Conservation (phyloP, 306 rosid species). For the Citrullus amarus region DNA sequence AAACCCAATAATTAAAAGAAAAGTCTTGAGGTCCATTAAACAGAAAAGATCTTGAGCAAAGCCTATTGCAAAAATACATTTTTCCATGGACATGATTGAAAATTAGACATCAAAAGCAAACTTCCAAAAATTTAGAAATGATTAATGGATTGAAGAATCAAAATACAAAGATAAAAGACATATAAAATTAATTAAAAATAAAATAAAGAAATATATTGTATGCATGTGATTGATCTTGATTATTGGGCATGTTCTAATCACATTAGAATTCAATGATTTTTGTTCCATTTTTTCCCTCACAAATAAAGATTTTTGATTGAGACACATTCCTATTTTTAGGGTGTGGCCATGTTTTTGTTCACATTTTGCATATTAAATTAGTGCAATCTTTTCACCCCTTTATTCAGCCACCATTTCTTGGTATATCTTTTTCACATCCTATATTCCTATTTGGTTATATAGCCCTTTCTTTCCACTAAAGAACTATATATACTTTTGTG, state of each 20-base stretch:
- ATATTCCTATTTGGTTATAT: neutral
- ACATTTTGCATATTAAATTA: conserved; percentile 22
- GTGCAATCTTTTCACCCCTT: neutral
- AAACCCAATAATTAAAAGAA: too few relatives aligned
- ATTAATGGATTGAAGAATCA: conserved; percentile 57
- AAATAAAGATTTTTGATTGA: conserved; percentile 15
- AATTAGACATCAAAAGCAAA: neutral
- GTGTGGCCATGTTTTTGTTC: conserved; percentile 43
- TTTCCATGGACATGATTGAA: neutral
- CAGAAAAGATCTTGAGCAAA: neutral
- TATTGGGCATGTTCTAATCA: conserved; percentile 34
- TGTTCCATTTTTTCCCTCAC: conserved; percentile 13
- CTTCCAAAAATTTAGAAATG: conserved; percentile 16
- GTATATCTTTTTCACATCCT: neutral
- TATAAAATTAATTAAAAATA: conserved; percentile 4
- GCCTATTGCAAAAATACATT: neutral
- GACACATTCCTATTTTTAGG: conserved; percentile 6
- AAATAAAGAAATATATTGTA: neutral
- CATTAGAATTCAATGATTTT: conserved; percentile 13
- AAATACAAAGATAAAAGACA: conserved; percentile 23
- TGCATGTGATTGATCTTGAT: conserved; percentile 51
- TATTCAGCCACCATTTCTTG: neutral
- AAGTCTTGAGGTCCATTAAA: neutral
- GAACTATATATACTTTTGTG: neutral
- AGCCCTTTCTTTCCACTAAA: neutral